Conservation (phyloP, 2,329 filamentous ascomycete genomes). For the Uncinocarpus reesii region DNA sequence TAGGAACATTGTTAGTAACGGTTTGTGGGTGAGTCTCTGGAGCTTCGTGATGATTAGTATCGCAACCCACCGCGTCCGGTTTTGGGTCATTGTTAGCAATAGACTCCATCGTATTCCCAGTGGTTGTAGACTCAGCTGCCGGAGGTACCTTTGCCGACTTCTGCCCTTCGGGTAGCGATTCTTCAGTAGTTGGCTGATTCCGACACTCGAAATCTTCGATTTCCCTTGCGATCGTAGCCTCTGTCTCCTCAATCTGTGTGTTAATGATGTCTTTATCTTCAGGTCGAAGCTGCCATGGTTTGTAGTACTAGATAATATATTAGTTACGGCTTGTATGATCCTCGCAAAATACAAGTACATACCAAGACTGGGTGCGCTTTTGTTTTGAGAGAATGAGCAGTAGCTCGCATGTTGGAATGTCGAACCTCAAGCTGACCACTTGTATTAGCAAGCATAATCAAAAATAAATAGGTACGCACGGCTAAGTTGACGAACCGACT, state of each 20-base stretch:
- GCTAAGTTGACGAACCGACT: conserved; percentile 50
- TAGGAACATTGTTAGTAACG: conserved; percentile 26
- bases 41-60: conserved; percentile 15
- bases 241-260: conserved; percentile 56
- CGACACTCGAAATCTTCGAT: conserved; percentile 49
- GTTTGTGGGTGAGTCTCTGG: conserved; percentile 15
- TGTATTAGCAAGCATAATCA: conserved; percentile 23
- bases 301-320: conserved; percentile 59
- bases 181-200: conserved; percentile 28
- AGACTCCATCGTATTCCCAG: conserved; percentile 36
- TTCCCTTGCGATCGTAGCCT: conserved; percentile 56
- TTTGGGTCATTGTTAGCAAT: conserved; percentile 11
- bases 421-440: conserved; percentile 56
- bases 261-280: conserved; percentile 62
- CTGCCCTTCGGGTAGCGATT: conserved; percentile 16
- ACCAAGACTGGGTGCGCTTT: conserved; percentile 63
- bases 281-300: conserved; percentile 64
- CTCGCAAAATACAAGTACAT: conserved; percentile 30
- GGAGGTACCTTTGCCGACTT: conserved; percentile 16
- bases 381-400: conserved; percentile 65
- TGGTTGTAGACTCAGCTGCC: conserved; percentile 26
- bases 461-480: not conserved
- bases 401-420: conserved; percentile 61
- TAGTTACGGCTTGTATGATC: conserved; percentile 4
- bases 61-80: conserved; percentile 23